Base-by-base conservation (phyloP, 495 filamentous ascomycete genomes). In the Lichenothelia convexa region DNA sequence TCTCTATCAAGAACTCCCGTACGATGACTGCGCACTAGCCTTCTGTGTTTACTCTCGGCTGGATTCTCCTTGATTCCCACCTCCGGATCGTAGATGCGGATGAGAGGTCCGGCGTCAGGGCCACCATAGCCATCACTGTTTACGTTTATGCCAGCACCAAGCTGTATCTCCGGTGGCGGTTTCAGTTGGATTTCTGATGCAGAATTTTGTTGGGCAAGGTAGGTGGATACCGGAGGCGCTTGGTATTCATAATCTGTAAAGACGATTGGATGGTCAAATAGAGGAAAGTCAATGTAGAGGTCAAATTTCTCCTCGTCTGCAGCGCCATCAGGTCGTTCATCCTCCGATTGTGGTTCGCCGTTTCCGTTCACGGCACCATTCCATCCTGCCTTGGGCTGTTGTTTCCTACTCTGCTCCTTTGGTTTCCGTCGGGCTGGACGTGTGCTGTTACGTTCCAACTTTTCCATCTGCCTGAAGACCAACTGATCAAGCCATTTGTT, bases 401-500 rank as follows among this genome's bases (percentile, higher is more conserved):
- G n/a, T 12, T 9, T n/a, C 5, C 29, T 19, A n/a, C 26, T n/a
- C 18, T 38, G 19, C 18, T 22, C 18, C 19, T 44, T 7, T 4
- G 4, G 13, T 29, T 22, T 31, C 15, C 15, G 18, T 19, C 31
- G 40, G 1, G 17, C 41, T n/a, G n/a, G n/a, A n/a, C n/a, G n/a
- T 5, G 30, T 44, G 8, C 33, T 18, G 18, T 30, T 49, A 22
- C 27, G 39, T 36, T 39, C 35, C 5, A 50, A 43, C 58, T 77
- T 84, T 55, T 91, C 84, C 34, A 89, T 64, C 30, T 75, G 75
- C 26, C 84, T 76, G 50, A 92, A 94, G 5, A 92, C 82, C 40
- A 95, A 63, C 43, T 85, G 78, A 50, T 99, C 89, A 34, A 99
- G 68, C 89, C 89, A 95, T 50, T 91, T 84, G 30, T 89, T 77